Evolutionary conservation across 148 eudicot species (phyloP), one percentile per base, ranked within the genome.

Genomic region (Fallopia convolvulus): DNA sequence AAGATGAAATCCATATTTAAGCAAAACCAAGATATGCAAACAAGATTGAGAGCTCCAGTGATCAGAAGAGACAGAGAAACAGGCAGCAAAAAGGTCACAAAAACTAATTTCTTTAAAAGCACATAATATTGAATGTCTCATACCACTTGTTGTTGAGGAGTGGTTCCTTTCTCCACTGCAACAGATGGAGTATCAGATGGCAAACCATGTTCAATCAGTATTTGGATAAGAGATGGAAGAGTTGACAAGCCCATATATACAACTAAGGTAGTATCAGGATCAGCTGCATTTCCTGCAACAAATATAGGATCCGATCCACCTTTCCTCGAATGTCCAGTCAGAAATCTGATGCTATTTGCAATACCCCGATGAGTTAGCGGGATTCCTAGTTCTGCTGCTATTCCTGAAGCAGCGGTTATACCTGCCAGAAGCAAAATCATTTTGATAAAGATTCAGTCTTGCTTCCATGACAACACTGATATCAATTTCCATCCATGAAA

Each of bases 381-480:
- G 79, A 95, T 91, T 55, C 99, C 97, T 33, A 95, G 82, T 78
- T 95, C 99, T 21, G 99, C 99, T 72, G 92, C 87, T 82, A 95
- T 95, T 72, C 99, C 99, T 17, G 99, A 95, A 78, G 99, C 99
- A 76, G 99, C 92, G 68, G 99, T 95, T 79, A 95, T 95, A 76
- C 99, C 98, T 94, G 81, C 76, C 82, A 85, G 70, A 52, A 44
- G 18, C 26, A 32, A 15, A 13, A 75, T 4, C 18, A 63, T 32
- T 13, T 63, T 60, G 17, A 36, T 17, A 14, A 56, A 15, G 42
- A 66, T 33, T 66, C 41, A 65, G n/a, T 33, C 36, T 65, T 65
- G 41, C 71, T 65, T 11, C 72, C 70, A 8, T 63, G 26, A 41
- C 4, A 20, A 20, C 14, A 56, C 23, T 2, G 26, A 13, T 3